Conservation (phyloP, 2,329 filamentous ascomycete species). For the Penicillium paneum region DNA sequence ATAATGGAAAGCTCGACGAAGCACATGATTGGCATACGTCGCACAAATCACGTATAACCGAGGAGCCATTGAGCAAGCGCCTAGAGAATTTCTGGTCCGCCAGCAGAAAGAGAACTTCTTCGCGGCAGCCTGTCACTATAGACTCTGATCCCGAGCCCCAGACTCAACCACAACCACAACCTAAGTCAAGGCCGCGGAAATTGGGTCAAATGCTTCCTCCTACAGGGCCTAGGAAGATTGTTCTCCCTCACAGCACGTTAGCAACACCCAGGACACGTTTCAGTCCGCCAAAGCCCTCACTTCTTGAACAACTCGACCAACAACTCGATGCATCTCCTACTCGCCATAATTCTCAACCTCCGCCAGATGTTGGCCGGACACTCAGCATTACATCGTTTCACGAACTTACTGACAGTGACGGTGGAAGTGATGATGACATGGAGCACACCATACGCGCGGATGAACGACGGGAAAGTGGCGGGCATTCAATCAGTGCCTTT, state of each 20-base stretch:
- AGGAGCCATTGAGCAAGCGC: slow-evolving; percentile 37
- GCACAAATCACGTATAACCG: slow-evolving; percentile 27
- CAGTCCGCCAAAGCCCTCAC: slow-evolving; percentile 41
- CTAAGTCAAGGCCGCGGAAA: slow-evolving; percentile 18
- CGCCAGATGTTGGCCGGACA: slow-evolving; percentile 25
- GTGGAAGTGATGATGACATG: slow-evolving; percentile 13
- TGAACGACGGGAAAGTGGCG: slow-evolving; percentile 25
- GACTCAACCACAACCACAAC: not conserved
- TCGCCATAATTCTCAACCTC: slow-evolving; percentile 30
- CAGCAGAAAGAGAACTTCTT: slow-evolving; percentile 24
- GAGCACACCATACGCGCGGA: slow-evolving; percentile 25
- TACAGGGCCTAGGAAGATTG: slow-evolving; percentile 29
- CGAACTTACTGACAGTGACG: slow-evolving; percentile 21
- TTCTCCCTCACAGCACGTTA: slow-evolving; percentile 34
- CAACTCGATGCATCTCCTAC: slow-evolving; percentile 39
- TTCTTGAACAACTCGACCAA: slow-evolving; percentile 38
- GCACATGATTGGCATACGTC: slow-evolving; percentile 29
- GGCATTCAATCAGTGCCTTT: slow-evolving; percentile 29
- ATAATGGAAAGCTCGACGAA: slow-evolving; percentile 31
- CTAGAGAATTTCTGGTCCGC: slow-evolving; percentile 41
- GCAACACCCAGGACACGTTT: slow-evolving; percentile 39
- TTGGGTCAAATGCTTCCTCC: slow-evolving; percentile 26
- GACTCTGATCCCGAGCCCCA: slow-evolving; percentile 5
- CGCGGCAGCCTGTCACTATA: not conserved
- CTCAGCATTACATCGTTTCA: slow-evolving; percentile 20